Base-by-base conservation (phyloP, 2,329 filamentous ascomycete genomes). In the Trichoderma sp. region DNA sequence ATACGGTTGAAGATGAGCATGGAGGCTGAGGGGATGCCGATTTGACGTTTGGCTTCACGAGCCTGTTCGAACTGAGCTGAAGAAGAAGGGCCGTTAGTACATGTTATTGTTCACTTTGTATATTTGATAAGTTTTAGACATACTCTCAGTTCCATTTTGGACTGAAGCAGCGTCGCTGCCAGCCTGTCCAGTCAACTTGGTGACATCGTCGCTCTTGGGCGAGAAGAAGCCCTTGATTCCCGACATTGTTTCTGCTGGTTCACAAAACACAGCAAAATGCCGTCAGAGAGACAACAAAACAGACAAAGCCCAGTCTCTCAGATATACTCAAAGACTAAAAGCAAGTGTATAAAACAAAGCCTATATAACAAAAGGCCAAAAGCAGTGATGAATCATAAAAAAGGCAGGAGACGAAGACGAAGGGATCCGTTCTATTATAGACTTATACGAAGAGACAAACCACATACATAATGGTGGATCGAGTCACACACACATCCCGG, bases 1-100 rank as follows among this genome's bases (percentile, higher is more conserved):
- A 91, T 88, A 72, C 89, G 87, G 81, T 90, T 90, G 79, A 90
- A 87, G 78, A 91, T 89, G 71, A 90, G 82, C 79, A 89, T 88
- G 24, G 85, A 81, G 24, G 89, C 88, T 6, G 85, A 87, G 61
- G 84, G 79, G 62, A 89, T 76, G 61, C 88, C 88, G 71, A 90
- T 88, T 76, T 88, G 85, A 51, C 87, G 83, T 75, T 87, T 87
- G 72, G 82, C 81, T 7, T 87, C 84, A 53, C 83, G 82, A 6
- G 82, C 85, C 61, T 79, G 63, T 39, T 83, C 78, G 51, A 83
- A 77, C 24, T 77, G 79, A 21, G 64, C 77, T 80, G 79, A 21
- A 8, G 7, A 28, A 11, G 6, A 6, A n/a, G 53, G 39, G 21
- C 5, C 14, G 26, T 60, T 30, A 62, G 43, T 53, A 43, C 28